Conservation (phyloP, 257 asterid genomes). For the Rhazya stricta region DNA sequence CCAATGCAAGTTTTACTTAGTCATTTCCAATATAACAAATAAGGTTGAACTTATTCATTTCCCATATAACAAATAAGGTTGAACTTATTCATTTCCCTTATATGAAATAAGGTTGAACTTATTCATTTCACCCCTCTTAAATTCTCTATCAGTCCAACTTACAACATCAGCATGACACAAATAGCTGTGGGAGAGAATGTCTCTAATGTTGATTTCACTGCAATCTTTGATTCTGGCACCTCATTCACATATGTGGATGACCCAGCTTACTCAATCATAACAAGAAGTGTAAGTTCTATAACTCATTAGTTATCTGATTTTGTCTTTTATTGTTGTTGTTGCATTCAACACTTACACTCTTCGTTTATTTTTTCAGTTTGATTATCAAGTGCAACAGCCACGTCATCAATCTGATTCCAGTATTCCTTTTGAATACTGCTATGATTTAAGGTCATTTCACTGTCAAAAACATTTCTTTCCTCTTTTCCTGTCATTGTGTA, state of each 20-base stretch:
- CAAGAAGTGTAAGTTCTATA: conserved; percentile 48
- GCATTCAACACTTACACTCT: neutral
- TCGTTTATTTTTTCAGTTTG: conserved; percentile 45
- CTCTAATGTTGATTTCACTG: conserved; percentile 49
- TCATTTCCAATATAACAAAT: neutral
- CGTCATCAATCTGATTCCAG: conserved; percentile 42
- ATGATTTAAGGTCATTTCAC: conserved; percentile 48
- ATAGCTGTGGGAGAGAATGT: conserved; percentile 51
- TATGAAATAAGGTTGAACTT: neutral
- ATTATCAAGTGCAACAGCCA: conserved; percentile 49
- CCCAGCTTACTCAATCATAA: conserved; percentile 66
- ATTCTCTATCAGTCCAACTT: conserved; percentile 53
- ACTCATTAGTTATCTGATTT: neutral
- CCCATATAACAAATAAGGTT: neutral
- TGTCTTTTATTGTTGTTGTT: neutral
- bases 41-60: conserved; percentile 5
- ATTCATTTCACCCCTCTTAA: neutral
- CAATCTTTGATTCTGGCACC: conserved; percentile 90
- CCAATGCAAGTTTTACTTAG: neutral
- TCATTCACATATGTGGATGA: conserved; percentile 82
- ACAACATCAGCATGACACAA: conserved; percentile 72
- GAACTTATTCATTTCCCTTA: neutral
- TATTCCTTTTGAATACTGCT: conserved; percentile 76
- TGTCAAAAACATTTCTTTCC: neutral
- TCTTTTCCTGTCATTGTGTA: neutral